Evolutionary conservation across 2,329 filamentous ascomycete species (phyloP).

Genomic region (Dothistroma septosporum): DNA sequence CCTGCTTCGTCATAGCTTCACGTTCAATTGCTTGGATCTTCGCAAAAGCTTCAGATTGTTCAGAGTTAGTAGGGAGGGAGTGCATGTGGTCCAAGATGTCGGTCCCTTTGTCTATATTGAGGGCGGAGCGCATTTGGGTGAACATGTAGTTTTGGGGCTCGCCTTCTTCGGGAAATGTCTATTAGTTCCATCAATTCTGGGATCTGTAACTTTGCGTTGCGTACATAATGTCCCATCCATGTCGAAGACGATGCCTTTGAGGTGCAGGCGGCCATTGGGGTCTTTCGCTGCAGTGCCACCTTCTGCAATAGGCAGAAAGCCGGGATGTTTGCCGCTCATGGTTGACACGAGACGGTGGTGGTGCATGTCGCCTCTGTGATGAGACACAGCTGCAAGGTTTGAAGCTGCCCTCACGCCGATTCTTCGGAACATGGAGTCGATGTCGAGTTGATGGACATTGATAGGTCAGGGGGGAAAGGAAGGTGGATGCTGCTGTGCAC

Average conservation of each 20-base stretch:
- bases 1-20: conserved; percentile 71
- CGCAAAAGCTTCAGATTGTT: conserved; percentile 59
- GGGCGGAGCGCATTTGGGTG: conserved; percentile 69
- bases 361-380: not conserved
- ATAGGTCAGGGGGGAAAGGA: not conserved
- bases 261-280: conserved; percentile 35
- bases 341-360: not conserved
- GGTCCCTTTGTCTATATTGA: conserved; percentile 65
- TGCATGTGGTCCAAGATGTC: conserved; percentile 92
- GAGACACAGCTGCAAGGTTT: not conserved
- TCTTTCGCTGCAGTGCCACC: conserved; percentile 12
- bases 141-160: conserved; percentile 97
- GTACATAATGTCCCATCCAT: conserved; percentile 90
- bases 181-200: too few relatives aligned
- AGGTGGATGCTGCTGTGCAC: not conserved
- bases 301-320: not conserved
- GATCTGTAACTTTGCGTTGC: too few relatives aligned
- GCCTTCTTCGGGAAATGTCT: conserved; percentile 46
- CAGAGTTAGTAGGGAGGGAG: conserved; percentile 58
- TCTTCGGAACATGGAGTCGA: not conserved
- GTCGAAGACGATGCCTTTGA: conserved; percentile 73
- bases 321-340: not conserved
- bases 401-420: not conserved
- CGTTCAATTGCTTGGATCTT: conserved; percentile 77
- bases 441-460: not conserved